These are phyloP conservation scores for Metarhizium robertsii DNA, from an alignment of 2,329 filamentous ascomycete species.

Conservation along the genomic window DNA sequence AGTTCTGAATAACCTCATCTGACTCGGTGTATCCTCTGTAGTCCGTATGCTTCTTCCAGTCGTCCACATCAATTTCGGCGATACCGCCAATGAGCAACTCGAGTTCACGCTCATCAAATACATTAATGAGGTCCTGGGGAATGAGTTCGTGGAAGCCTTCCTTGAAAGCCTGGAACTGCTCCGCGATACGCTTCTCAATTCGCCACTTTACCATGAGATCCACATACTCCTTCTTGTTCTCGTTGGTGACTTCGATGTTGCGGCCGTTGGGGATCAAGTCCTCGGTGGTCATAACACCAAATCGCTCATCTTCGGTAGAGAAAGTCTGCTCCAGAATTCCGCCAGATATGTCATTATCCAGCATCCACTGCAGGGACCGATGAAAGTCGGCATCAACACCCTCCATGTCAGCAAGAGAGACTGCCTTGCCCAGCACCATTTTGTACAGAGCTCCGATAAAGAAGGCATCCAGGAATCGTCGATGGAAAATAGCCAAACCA, in stretches of 20 bases:
- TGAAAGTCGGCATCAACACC: conserved; percentile 98
- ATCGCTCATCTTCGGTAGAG: conserved; percentile 93
- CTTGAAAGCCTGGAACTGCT: conserved; percentile 97
- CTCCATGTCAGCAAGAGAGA: conserved; percentile 91
- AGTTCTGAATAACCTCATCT: conserved; percentile 95
- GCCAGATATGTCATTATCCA: conserved; percentile 92
- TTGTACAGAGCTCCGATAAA: conserved; percentile 99
- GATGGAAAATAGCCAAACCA: conserved; percentile 93
- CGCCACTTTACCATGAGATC: conserved; percentile 99
- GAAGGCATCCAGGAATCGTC: conserved; percentile 94
- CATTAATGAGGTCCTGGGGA: conserved; percentile 90
- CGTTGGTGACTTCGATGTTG: conserved; percentile 92
- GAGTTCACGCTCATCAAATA: conserved; percentile 95
- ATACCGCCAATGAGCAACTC: conserved; percentile 97
- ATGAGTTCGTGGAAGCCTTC: conserved; percentile 97
- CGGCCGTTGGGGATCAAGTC: conserved; percentile 85
- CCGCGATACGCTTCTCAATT: conserved; percentile 95
- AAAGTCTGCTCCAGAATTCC: conserved; percentile 94
- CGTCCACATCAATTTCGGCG: conserved; percentile 98
- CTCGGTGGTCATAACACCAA: conserved; percentile 88
- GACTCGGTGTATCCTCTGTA: conserved; percentile 97
- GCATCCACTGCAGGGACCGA: conserved; percentile 90
- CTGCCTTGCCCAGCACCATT: conserved; percentile 94
- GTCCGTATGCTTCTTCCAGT: conserved; percentile 99
- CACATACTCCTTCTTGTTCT: conserved; percentile 98